A percentile compares a stretch with the other conserved stretches of the same genome.
These are phyloP conservation scores for Iberis pinnata DNA, from an alignment of 345 rosid species.

Conservation along the genomic window DNA sequence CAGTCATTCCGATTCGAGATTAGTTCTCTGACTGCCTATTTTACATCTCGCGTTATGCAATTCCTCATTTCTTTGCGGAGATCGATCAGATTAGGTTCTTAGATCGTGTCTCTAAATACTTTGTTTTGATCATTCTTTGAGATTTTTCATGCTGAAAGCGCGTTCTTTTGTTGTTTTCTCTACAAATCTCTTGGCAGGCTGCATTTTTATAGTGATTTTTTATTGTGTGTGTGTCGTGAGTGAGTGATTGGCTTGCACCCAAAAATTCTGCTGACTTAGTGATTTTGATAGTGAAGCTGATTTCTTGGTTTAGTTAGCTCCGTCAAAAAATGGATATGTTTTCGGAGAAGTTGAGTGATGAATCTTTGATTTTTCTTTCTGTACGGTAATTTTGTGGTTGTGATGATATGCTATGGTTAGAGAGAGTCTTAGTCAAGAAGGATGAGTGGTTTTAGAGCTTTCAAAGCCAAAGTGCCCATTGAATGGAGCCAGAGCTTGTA, in stretches of 20 bases:
- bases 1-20: neutral
- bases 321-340: no score
- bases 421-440: slow-evolving; percentile 10
- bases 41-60: neutral
- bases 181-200: neutral
- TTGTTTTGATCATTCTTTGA: neutral
- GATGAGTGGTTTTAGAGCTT: slow-evolving; percentile 77
- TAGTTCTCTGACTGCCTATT: neutral
- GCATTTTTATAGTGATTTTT: neutral
- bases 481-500: slow-evolving; percentile 59
- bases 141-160: neutral
- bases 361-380: no score
- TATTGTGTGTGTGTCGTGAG: no score
- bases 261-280: no score
- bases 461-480: slow-evolving; percentile 57
- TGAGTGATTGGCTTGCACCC: neutral
- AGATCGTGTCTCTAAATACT: neutral
- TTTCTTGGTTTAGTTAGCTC: no score
- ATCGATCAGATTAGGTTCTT: slow-evolving; percentile 17
- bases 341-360: no score
- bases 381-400: no score
- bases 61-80: neutral
- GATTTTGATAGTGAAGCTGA: no score
- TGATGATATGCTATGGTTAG: slow-evolving; percentile 1
- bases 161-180: neutral